Base-by-base conservation (phyloP, 179 eudicot species). In the Amaranthus tricolor region DNA sequence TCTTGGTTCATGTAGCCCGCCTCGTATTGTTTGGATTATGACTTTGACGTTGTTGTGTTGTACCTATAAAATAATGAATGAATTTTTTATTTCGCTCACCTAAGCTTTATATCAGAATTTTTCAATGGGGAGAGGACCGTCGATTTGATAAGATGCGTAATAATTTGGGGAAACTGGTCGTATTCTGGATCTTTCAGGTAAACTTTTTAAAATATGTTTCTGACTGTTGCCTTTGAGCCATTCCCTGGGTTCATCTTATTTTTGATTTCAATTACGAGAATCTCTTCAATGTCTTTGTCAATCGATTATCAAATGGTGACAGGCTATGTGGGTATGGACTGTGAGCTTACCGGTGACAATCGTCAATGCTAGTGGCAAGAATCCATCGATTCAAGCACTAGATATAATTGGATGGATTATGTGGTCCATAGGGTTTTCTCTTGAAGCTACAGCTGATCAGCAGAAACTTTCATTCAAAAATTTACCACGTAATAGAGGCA, bases 311-410 rank as follows among this genome's bases (percentile, higher is more conserved):
- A 68, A 57, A 59, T 65, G 67, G 10, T 77, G 75, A 71, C 89
- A 94, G 98, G 97, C 97, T 82, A 85, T 94, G 65, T 94, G 98
- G 98, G 98, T 92, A 63, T 94, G 98, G 98, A 88, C 97, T 55
- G 97, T 94, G 83, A 94, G 93, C 83, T 88, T 94, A 72, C 98
- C 98, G 58, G 90, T 94, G 75, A 94, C 97, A 69, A 75, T 94
- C 71, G 96, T 94, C 73, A 94, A 94, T 83, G 94, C 97, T 60
- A 94, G 91, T 70, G 86, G 86, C 79, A 78, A 82, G 53, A 55
- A 92, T 66, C 97, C 97, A 40, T 87, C 94, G 73, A 19, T 92
- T 78, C 72, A 84, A 63, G 90, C 85, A 78, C 77, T 5, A 65
- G 97, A 92, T 67, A 82, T 90, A 70, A 81, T 90, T 52, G 97